Evolutionary conservation across 1,284 basidiomycete genomes (phyloP).

Genomic region (Fomes fomentarius): DNA sequence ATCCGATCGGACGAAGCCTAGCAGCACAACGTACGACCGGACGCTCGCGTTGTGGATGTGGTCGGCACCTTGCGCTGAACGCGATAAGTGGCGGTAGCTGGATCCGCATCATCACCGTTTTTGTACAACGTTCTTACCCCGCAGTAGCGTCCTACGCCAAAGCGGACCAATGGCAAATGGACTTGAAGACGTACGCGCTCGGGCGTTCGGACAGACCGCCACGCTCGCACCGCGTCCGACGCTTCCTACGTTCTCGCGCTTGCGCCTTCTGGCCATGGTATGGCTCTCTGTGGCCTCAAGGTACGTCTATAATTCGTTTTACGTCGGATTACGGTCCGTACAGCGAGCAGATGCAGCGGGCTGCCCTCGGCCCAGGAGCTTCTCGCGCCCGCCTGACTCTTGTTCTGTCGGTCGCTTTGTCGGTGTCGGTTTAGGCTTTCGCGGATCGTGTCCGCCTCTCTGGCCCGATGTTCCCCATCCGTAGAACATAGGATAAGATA

Average conservation of each 20-base stretch:
- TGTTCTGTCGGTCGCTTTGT: not conserved
- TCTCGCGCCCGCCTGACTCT: not conserved
- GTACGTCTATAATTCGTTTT: not conserved
- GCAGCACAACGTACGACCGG: not conserved
- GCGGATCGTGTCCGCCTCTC: slow-evolving; percentile 16
- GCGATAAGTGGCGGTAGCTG: not conserved
- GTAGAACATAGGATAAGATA: not conserved
- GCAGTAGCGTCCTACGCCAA: not conserved
- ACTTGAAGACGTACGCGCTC: not conserved
- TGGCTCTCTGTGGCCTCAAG: not conserved
- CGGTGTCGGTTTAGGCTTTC: slow-evolving; percentile 14
- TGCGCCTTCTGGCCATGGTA: not conserved
- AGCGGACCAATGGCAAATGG: slow-evolving; percentile 2
- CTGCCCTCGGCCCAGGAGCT: not conserved
- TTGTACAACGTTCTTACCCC: not conserved
- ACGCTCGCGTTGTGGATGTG: not conserved
- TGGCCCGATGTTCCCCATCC: slow-evolving; percentile 3
- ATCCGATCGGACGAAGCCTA: slow-evolving; percentile 6
- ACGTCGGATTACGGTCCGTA: slow-evolving; percentile 17
- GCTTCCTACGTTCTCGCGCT: slow-evolving; percentile 1
- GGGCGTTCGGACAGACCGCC: slow-evolving; percentile 10
- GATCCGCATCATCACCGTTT: not conserved
- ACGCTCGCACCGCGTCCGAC: slow-evolving; percentile 11
- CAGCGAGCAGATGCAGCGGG: not conserved
- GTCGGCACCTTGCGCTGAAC: not conserved